Base-by-base conservation (phyloP, 75 land plant species). In the Cunninghamia lanceolata region DNA sequence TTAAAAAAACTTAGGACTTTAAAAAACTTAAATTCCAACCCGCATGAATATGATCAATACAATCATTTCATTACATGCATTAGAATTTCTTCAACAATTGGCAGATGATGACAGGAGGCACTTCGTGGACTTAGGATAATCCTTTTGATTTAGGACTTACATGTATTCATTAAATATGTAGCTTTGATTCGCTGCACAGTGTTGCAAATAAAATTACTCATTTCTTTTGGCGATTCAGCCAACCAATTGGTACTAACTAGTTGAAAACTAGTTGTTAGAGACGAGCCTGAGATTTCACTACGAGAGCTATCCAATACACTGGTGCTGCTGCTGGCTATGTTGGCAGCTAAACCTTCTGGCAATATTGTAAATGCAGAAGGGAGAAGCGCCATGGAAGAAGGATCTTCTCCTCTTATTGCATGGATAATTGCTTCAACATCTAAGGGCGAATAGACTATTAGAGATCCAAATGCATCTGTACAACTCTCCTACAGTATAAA, bases 401-500 rank as follows among this genome's bases (percentile, higher is more conserved):
- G 92, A 80, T 94, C 94, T 63, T 91, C 95, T 2, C 97, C 97
- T 53, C 92, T 93, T 92, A 96, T 88, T 50, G 91, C 94, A 45
- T 90, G 56, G 88, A 94, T 91, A 81, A 94, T 92, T 40, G 89
- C 85, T 0, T 88, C 88, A 7, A 92, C 73, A 75, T 94, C 96
- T 15, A 94, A 93, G 1, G 96, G 95, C 28, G 93, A 87, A 66
- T 96, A 94, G 0, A 93, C 93, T 0, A 96, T 90, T 0, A 93
- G 85, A 9, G 93, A 90, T 0, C 95, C 94, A 6, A 92, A 94
- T 40, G 91, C 40, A 84, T 96, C 98, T 6, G 91, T 94, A 92
- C 98, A 94, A 88, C 98, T 92, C 89, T 96, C 98, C 86, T 96
- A 96, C 6, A 94, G 92, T 35, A 94, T 93, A 45, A 94, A 53